Evolutionary conservation across 371 early-diverging fungal species (phyloP), one percentile per base, ranked within the genome.

Genomic region (Blakeslea trispora): DNA sequence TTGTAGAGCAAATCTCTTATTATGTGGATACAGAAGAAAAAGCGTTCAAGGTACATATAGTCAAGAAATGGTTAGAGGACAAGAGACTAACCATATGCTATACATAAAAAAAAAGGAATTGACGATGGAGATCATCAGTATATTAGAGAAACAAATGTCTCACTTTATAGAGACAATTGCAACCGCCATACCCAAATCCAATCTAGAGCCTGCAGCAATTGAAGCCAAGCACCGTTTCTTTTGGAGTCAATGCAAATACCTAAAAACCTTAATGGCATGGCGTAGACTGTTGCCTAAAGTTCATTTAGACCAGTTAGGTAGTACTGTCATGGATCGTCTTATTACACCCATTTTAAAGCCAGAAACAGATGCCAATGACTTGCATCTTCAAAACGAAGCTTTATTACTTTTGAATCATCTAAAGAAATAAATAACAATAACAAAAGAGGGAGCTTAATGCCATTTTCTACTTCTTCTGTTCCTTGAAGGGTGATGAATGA

Each of bases 21-120:
- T 79, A 79, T 59, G 66, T 75, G 8, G 77, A 79, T 17, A 63
- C 50, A 14, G 50, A 69, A 3, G 69, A 74, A n/a, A 66, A 64
- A 6, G 68, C 71, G 0, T 79, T 44, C 58, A 72, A 55, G 77
- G n/a, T n/a, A n/a, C n/a, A n/a, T n/a, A n/a, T n/a, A n/a, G n/a
- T n/a, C n/a, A n/a, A n/a, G n/a, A n/a, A n/a, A n/a, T n/a, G n/a
- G n/a, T n/a, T n/a, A n/a, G n/a, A n/a, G n/a, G n/a, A n/a, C n/a
- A n/a, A n/a, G n/a, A n/a, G n/a, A n/a, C n/a, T n/a, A n/a, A n/a
- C n/a, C 73, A 62, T 49, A 24, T 9, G 23, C 24, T 31, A 15
- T 24, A 6, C 31, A n/a, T 31, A 28, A 7, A 31, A 5, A 1
- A 17, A 46, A 53, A 72, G 72, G 75, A 72, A 22, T 41, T 74